Conservation (phyloP, 805 yeast species). For the Tetrapisispora phaffii region DNA sequence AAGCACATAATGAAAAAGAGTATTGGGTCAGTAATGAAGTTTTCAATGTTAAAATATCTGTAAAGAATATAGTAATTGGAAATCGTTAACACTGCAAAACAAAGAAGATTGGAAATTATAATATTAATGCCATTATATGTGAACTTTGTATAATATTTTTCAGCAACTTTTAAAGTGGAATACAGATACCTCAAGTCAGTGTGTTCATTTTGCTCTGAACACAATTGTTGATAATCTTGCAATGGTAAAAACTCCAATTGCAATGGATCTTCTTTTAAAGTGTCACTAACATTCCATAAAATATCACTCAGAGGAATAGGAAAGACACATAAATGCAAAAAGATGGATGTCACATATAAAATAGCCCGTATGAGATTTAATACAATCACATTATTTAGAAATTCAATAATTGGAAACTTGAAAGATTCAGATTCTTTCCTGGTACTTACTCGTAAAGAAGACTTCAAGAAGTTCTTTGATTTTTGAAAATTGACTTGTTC, state of each 20-base stretch:
- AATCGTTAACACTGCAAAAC: slow-evolving; percentile 72
- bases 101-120: slow-evolving; percentile 74
- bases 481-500: background rate
- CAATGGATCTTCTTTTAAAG: slow-evolving; percentile 50
- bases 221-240: background rate
- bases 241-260: background rate
- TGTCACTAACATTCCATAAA: background rate
- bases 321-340: background rate
- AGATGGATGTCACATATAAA: background rate
- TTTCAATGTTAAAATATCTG: slow-evolving; percentile 33
- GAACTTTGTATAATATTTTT: slow-evolving; percentile 86
- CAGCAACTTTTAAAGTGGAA: slow-evolving; percentile 38
- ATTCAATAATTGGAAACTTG: background rate
- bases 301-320: background rate
- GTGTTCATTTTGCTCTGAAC: background rate
- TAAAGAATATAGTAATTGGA: slow-evolving; percentile 60
- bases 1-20: slow-evolving; percentile 66
- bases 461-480: background rate
- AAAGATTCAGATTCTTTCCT: background rate
- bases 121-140: slow-evolving; percentile 94
- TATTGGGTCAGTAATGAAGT: slow-evolving; percentile 42
- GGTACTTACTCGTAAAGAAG: background rate
- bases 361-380: background rate
- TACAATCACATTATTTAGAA: background rate
- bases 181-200: slow-evolving; percentile 38